Base-by-base conservation (phyloP, 2,329 filamentous ascomycete genomes). In the Exophiala phaeomuriformis region DNA sequence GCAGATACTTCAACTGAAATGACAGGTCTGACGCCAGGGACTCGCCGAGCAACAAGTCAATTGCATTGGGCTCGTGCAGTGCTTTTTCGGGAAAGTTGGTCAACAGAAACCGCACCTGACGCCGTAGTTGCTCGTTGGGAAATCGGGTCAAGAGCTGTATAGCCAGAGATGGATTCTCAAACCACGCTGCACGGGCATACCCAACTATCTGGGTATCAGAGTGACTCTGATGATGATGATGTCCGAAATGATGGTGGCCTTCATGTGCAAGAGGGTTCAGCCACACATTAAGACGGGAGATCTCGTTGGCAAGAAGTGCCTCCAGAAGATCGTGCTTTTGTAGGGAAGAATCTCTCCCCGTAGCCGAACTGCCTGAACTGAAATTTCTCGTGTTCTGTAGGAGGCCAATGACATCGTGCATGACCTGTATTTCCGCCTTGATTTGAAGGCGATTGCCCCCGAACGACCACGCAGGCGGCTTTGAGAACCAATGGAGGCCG, bases 371-470 rank as follows among this genome's bases (percentile, higher is more conserved):
- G 51, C 67, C 67, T 3, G 53, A 73, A 3, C 81, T 84, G 35
- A 88, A 80, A 55, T 75, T 75, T 1, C 80, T 75, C 7, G 90
- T 78, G 2, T 73, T 76, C 58, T 83, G 82, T 57, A 98, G 71
- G 9, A 83, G 80, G 7, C 72, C 68, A 46, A 84, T 75, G 35
- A 96, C 83, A 66, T 96, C 90, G 4, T 79, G 78, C 37, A 97
- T 78, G 12, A 95, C 75, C 61, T 86, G 85, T 33, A 89, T 82
- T 70, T 99, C 93, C 0, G 94, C 91, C 73, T 95, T 97, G 48
- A 97, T 76, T 67, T 98, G 93, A 10, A 98, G 73, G 46, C 88
- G 81, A 66, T 96, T 98, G 64, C 91, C 93, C 52, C 93, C 93
- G 69, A 93, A 97, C 0, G 93, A 95, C 91, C 93, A 98, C 61